Base-by-base conservation (phyloP, 78 protist genomes). In the Dictyostelium firmibasis region DNA sequence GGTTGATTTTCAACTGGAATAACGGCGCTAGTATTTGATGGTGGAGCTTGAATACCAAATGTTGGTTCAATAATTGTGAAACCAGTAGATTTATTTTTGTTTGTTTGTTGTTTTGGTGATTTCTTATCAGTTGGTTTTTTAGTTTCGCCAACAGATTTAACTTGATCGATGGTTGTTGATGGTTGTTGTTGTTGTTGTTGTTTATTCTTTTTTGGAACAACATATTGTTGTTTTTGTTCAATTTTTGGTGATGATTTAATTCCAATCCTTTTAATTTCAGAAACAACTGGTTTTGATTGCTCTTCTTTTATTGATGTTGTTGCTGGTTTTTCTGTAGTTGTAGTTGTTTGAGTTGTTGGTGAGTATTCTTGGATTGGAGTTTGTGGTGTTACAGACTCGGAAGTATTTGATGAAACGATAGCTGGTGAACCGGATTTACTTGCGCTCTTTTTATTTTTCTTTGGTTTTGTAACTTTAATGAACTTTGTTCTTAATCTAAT, bases 31-130 rank as follows among this genome's bases (percentile, higher is more conserved):
- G 69, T n/a, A n/a, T n/a, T 57, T 31, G 64, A 31, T 8, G 41
- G 3, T 6, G 47, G n/a, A 35, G 82, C 14, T 25, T 57, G 27
- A 57, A 35, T 84, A 86, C 79, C 92, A 60, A 88, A 88, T 14
- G 44, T 43, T 89, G 94, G 94, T 62, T 89, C 94, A 64, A 89
- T 50, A 89, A 89, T 89, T 27, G 44, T 81, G 27, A 89, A 89
- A 33, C 87, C 86, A 13, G 43, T 44, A 31, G 38, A 13, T 35
- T 72, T 72, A 29, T 72, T 31, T 67, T 67, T 64, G 62, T 4
- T 50, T 74, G 62, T 44, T 74, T 83, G 29, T 47, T 27, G 43
- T 33, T 85, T 85, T 23, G 57, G 38, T 18, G 44, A 57, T 72
- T 69, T 47, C 33, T 67, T 50, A n/a, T 27, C 13, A 16, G 29